These are phyloP conservation scores for Plasmodium vivax DNA, from an alignment of 169 alveolate genomes.

Conservation along the genomic window DNA sequence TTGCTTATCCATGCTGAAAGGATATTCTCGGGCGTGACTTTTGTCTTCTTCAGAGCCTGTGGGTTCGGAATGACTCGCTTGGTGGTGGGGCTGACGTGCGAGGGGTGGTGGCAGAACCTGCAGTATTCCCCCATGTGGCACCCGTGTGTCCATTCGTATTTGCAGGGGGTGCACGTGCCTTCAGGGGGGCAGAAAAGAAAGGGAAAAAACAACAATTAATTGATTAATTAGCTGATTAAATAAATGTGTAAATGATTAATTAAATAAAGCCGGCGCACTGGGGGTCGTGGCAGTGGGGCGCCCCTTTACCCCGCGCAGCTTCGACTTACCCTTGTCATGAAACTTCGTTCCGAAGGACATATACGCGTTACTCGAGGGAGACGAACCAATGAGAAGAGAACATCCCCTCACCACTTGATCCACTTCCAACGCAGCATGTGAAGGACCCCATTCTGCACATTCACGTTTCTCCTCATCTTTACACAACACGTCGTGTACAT, in stretches of 20 bases:
- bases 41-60: not conserved
- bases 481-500: not conserved
- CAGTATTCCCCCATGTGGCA: slow-evolving; percentile 76
- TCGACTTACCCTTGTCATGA: slow-evolving; percentile 51
- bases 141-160: slow-evolving; percentile 78
- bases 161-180: slow-evolving; percentile 78
- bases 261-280: not conserved
- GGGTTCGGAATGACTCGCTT: slow-evolving; percentile 65
- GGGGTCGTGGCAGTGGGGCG: not conserved
- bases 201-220: not conserved
- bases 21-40: slow-evolving; percentile 36
- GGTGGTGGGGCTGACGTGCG: slow-evolving; percentile 67
- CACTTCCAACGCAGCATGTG: not conserved
- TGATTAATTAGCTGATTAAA: not conserved
- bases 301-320: not conserved
- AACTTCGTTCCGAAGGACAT: slow-evolving; percentile 52
- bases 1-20: not conserved
- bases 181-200: not conserved
- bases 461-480: not conserved
- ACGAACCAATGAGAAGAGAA: not conserved
- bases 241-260: not conserved
- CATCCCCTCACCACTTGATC: not conserved
- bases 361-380: not conserved
- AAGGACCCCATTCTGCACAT: not conserved
- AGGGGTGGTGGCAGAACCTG: slow-evolving; percentile 77